A percentile compares a stretch with the other conserved stretches of the same genome.
These are phyloP conservation scores for Yarrowia bubula DNA, from an alignment of 805 yeast species.

Conservation along the genomic window DNA sequence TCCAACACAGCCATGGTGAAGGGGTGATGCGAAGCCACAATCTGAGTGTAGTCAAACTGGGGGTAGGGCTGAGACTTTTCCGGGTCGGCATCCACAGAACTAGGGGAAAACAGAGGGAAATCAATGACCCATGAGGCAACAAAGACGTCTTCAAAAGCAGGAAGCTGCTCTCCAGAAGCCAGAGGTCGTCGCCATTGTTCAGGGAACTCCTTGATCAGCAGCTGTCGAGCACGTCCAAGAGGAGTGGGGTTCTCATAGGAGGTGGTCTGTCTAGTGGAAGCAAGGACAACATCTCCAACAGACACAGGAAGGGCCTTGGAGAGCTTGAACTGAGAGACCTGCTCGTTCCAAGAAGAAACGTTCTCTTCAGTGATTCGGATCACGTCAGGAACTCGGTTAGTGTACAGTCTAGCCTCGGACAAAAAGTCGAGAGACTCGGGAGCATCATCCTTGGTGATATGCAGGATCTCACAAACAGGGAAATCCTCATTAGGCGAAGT, in stretches of 20 bases:
- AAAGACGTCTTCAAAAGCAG: slow-evolving; percentile 29
- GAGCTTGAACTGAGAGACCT: slow-evolving; percentile 4
- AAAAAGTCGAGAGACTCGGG: slow-evolving; percentile 18
- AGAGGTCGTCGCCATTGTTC: slow-evolving; percentile 47
- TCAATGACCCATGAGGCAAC: slow-evolving; percentile 73
- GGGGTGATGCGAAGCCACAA: slow-evolving; percentile 90
- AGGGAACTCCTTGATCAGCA: slow-evolving; percentile 60
- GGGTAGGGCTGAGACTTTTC: slow-evolving; percentile 51
- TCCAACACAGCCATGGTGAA: slow-evolving; percentile 84
- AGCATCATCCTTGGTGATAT: background rate
- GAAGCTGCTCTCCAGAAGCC: slow-evolving; percentile 9
- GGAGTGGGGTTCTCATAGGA: slow-evolving; percentile 96
- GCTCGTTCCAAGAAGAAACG: slow-evolving; percentile 4
- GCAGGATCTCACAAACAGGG: slow-evolving; percentile 61
- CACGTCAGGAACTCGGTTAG: slow-evolving; percentile 28
- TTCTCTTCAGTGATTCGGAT: slow-evolving; percentile 1
- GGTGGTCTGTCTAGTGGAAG: slow-evolving; percentile 65
- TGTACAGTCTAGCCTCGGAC: slow-evolving; percentile 26
- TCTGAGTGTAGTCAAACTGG: slow-evolving; percentile 48
- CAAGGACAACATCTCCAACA: slow-evolving; percentile 73
- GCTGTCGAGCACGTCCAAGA: slow-evolving; percentile 77
- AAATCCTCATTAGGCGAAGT: slow-evolving; percentile 46
- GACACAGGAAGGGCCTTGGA: slow-evolving; percentile 47
- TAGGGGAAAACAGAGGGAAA: slow-evolving; percentile 87
- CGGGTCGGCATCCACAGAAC: slow-evolving; percentile 28